Percentiles rank a stretch among this genome's conserved stretches.
Evolutionary conservation across 73 alveolate genomes (phyloP).

Genomic region (Symbiodinium natans): DNA sequence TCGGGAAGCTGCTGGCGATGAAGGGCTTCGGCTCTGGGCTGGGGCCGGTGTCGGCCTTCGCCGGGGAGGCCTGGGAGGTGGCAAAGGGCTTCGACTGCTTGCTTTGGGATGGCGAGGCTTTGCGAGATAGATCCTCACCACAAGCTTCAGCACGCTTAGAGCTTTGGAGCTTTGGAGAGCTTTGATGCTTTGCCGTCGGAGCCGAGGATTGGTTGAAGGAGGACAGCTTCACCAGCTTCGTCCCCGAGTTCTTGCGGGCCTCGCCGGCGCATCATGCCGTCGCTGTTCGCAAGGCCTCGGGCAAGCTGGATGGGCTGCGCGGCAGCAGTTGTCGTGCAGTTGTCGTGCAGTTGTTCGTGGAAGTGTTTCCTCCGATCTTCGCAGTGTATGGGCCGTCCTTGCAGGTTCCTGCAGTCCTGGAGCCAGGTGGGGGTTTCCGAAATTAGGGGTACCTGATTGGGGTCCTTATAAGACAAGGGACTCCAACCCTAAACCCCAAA

Average conservation of each 20-base stretch:
- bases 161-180: not conserved
- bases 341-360: not conserved
- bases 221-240: slow-evolving; percentile 21
- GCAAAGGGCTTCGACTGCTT: slow-evolving; percentile 10
- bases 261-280: slow-evolving; percentile 2
- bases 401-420: slow-evolving; percentile 29
- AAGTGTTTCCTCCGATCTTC: not conserved
- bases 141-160: not conserved
- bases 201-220: slow-evolving; percentile 11
- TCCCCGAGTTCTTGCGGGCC: not conserved
- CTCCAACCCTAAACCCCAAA: too few relatives aligned
- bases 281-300: slow-evolving; percentile 28
- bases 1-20: not conserved
- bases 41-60: not conserved
- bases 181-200: not conserved
- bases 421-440: not conserved
- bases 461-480: too few relatives aligned
- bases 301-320: slow-evolving; percentile 24
- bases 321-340: not conserved
- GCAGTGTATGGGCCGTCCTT: not conserved
- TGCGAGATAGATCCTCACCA: not conserved
- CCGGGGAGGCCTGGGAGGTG: slow-evolving; percentile 1
- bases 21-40: slow-evolving; percentile 6
- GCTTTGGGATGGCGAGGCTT: not conserved
- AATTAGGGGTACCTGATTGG: too few relatives aligned